Evolutionary conservation across 331 rosid species (phyloP).

Genomic region (Arachis monticola): DNA sequence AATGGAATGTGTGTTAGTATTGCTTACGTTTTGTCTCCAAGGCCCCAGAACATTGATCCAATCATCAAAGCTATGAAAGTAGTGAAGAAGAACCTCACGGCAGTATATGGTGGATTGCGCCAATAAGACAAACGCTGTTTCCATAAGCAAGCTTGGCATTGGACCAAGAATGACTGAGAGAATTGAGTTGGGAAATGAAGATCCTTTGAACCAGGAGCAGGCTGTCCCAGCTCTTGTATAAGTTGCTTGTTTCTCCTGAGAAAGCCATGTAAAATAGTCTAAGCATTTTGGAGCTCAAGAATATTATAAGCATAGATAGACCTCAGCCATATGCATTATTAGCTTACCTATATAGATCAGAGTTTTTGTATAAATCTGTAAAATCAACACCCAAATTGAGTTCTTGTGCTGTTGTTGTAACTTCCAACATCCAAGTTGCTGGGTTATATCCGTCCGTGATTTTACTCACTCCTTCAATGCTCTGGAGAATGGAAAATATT

Average conservation of each 20-base stretch:
- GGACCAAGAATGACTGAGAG: conserved; percentile 58
- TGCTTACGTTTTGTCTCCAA: conserved; percentile 73
- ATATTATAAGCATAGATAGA: conserved; percentile 18
- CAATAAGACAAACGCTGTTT: conserved; percentile 82
- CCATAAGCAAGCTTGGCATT: conserved; percentile 82
- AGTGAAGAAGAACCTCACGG: conserved; percentile 67
- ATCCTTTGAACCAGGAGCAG: conserved; percentile 58
- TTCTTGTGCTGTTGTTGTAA: conserved; percentile 55
- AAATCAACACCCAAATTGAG: conserved; percentile 54
- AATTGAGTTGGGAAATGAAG: conserved; percentile 55
- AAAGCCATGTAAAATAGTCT: conserved; percentile 1
- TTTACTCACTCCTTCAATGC: conserved; percentile 54
- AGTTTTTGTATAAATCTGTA: conserved; percentile 50
- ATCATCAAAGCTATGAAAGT: conserved; percentile 59
- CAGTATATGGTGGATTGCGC: conserved; percentile 76
- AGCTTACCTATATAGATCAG: conserved; percentile 57
- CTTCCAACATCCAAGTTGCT: conserved; percentile 81
- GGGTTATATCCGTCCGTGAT: conserved; percentile 65
- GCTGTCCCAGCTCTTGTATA: conserved; percentile 61
- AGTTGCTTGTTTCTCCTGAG: conserved; percentile 71
- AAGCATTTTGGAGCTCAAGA: conserved; percentile 29
- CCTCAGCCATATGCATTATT: background rate
- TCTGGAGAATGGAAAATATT: conserved; percentile 37
- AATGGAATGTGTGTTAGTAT: background rate
- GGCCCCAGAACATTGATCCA: conserved; percentile 80